These are phyloP conservation scores for Xanthoceras sorbifolium DNA, from an alignment of 345 rosid genomes.

Conservation along the genomic window DNA sequence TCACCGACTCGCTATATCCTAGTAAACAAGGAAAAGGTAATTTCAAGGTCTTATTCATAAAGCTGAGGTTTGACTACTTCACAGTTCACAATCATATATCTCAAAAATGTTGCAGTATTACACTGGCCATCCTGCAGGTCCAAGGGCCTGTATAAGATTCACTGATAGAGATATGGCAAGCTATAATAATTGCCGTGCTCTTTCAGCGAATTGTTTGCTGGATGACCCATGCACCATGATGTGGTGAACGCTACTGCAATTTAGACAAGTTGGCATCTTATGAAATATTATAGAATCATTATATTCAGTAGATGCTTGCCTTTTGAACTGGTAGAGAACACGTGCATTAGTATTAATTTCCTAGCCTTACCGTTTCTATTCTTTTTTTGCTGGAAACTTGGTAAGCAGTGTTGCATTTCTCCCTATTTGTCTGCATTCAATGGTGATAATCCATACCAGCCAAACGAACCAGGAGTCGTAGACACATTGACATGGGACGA, in stretches of 20 bases:
- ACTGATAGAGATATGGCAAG: not conserved
- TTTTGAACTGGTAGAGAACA: not conserved
- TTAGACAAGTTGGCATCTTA: not conserved
- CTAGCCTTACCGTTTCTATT: not conserved
- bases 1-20: constrained; percentile 75
- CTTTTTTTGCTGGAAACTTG: not conserved
- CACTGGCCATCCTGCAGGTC: not conserved
- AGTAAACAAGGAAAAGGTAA: constrained; percentile 72
- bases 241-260: not conserved
- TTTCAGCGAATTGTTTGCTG: not conserved
- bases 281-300: not conserved
- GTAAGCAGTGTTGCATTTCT: constrained; percentile 46
- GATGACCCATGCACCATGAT: not conserved
- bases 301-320: not conserved
- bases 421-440: constrained; percentile 34
- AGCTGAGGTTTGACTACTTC: not conserved
- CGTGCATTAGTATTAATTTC: not conserved
- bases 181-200: not conserved
- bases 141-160: not conserved
- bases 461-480: constrained; percentile 37
- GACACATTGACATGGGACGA: constrained; percentile 68
- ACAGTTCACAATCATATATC: not conserved
- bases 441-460: constrained; percentile 34
- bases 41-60: not conserved
- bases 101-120: not conserved